phyloP scores from a whole-genome alignment of 176 grass and related monocot species.

The sorghum (Sorghum bicolor) region DNA sequence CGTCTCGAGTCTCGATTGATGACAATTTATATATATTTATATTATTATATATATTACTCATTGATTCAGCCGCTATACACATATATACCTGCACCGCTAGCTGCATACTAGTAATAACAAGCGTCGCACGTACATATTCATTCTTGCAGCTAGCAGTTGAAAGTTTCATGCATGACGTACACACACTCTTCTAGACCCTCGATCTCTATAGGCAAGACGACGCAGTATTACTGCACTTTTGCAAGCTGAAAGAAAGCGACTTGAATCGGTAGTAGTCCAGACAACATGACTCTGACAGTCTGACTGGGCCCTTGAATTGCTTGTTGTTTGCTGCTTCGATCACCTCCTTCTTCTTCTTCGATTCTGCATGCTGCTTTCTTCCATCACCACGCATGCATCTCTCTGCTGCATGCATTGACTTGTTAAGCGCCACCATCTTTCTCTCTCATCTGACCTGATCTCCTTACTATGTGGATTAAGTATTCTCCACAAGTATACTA shows the following conservation, averaged over 20 bases:
- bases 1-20: background rate
- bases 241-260: no score
- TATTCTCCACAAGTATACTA: no score
- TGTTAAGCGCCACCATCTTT: background rate
- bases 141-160: no score
- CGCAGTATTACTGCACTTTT: no score
- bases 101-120: no score
- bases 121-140: no score
- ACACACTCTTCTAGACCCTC: no score
- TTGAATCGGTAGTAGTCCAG: no score
- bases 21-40: background rate
- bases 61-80: background rate
- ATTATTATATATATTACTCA: no score
- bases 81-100: background rate
- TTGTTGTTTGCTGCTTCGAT: background rate
- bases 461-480: background rate
- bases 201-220: no score
- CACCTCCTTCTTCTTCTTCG: background rate
- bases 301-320: background rate
- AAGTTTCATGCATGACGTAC: no score
- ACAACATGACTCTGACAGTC: background rate
- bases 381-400: background rate
- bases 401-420: background rate
- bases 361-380: background rate
- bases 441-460: background rate